phyloP scores from a whole-genome alignment of 306 rosid species.

The Myrica gale region DNA sequence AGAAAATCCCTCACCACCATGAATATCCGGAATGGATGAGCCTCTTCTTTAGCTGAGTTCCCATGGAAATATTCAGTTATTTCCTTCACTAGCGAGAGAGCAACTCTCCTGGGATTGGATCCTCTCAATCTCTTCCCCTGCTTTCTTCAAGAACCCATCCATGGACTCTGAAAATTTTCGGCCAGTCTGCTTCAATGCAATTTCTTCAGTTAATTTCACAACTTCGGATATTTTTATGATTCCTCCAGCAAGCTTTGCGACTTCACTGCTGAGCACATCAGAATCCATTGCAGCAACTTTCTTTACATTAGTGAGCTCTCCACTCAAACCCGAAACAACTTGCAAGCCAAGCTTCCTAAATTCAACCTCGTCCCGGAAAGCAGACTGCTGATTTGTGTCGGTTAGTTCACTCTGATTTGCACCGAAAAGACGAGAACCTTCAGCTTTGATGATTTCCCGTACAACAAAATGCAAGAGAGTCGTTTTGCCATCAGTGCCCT shows the following conservation, averaged over 20 bases:
- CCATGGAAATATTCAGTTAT: no score
- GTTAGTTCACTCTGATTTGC: slow-evolving; percentile 28
- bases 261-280: slow-evolving; percentile 59
- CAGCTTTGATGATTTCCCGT: slow-evolving; percentile 79
- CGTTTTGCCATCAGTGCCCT: slow-evolving; percentile 81
- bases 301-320: slow-evolving; percentile 79
- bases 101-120: slow-evolving; percentile 58
- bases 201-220: slow-evolving; percentile 51
- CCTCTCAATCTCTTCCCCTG: slow-evolving; percentile 56
- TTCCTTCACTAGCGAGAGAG: no score
- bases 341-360: slow-evolving; percentile 74
- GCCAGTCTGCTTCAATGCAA: slow-evolving; percentile 48
- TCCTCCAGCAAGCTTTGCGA: slow-evolving; percentile 69
- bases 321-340: slow-evolving; percentile 82
- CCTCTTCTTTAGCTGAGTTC: no score
- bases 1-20: no score
- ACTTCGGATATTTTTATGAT: slow-evolving; percentile 52
- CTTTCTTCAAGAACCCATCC: slow-evolving; percentile 62
- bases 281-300: slow-evolving; percentile 89
- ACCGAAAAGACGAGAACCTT: slow-evolving; percentile 62
- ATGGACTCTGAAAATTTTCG: slow-evolving; percentile 57
- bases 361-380: slow-evolving; percentile 61
- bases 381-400: slow-evolving; percentile 38
- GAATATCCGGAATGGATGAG: no score
- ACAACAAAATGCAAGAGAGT: slow-evolving; percentile 86